phyloP scores from a whole-genome alignment of 2,329 filamentous ascomycete genomes.

The Colletotrichum melonis region DNA sequence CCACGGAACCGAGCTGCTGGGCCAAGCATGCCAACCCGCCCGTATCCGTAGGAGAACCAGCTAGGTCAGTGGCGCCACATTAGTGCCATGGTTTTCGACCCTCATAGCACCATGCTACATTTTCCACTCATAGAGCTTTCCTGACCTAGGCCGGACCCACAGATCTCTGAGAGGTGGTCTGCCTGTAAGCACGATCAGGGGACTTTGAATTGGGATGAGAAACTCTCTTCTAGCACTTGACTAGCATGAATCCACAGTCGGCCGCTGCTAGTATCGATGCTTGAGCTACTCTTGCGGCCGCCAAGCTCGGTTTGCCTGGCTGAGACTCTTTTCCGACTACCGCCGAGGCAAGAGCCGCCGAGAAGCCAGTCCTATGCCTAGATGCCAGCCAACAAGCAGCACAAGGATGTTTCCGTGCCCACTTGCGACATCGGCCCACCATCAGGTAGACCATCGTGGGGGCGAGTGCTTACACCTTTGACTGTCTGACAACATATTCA shows the following conservation, averaged over 20 bases:
- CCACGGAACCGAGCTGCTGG: background rate
- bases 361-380: background rate
- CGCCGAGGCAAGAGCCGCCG: background rate
- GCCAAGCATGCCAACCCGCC: background rate
- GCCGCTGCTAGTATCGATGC: background rate
- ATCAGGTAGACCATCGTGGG: background rate
- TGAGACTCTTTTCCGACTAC: background rate
- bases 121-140: background rate
- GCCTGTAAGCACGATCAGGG: background rate
- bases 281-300: background rate
- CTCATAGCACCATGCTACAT: background rate
- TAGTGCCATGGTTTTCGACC: background rate
- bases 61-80: background rate
- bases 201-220: background rate
- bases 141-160: background rate
- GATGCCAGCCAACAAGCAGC: background rate
- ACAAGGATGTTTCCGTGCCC: background rate
- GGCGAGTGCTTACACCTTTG: background rate
- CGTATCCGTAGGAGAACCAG: background rate
- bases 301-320: background rate
- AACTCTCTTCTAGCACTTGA: background rate
- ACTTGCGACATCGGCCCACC: conserved; percentile 18
- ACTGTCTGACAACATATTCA: background rate
- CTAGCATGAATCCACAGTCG: background rate
- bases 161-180: background rate